Evolutionary conservation across 225 moss, liverwort and hornwort species (phyloP).

Genomic region (Sphagnum contortum): DNA sequence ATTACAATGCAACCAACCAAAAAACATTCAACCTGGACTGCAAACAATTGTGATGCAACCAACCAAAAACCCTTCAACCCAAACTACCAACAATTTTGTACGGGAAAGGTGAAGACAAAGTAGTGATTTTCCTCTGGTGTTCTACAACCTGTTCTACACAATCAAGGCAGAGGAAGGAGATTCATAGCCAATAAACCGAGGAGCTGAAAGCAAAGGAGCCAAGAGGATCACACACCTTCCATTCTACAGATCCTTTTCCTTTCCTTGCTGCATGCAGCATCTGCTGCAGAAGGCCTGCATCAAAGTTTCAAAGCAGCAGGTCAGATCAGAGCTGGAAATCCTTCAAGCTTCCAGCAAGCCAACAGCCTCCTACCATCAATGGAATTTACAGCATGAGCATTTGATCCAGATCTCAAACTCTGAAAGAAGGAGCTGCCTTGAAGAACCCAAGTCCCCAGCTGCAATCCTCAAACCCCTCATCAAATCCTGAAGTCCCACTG

Average conservation of each 20-base stretch:
- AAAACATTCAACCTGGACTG: background rate
- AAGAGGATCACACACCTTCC: constrained; percentile 57
- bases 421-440: no score
- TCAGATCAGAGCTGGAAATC: no score
- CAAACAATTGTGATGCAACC: no score
- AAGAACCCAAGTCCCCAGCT: background rate
- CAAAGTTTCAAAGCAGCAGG: no score
- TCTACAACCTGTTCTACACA: no score
- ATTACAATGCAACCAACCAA: background rate
- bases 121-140: background rate
- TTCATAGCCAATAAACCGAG: background rate
- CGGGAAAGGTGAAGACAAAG: background rate
- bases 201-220: background rate
- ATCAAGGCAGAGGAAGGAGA: background rate
- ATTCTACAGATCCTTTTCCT: constrained; percentile 45
- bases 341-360: no score
- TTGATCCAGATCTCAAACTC: no score
- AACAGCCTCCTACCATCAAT: no score
- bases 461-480: background rate
- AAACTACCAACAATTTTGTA: no score
- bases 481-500: no score
- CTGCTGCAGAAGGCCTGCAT: constrained; percentile 67
- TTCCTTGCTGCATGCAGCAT: constrained; percentile 70
- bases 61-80: no score
- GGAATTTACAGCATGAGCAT: no score